These are phyloP conservation scores for Leptosphaerulina australis DNA, from an alignment of 2,329 filamentous ascomycete genomes.

Conservation along the genomic window DNA sequence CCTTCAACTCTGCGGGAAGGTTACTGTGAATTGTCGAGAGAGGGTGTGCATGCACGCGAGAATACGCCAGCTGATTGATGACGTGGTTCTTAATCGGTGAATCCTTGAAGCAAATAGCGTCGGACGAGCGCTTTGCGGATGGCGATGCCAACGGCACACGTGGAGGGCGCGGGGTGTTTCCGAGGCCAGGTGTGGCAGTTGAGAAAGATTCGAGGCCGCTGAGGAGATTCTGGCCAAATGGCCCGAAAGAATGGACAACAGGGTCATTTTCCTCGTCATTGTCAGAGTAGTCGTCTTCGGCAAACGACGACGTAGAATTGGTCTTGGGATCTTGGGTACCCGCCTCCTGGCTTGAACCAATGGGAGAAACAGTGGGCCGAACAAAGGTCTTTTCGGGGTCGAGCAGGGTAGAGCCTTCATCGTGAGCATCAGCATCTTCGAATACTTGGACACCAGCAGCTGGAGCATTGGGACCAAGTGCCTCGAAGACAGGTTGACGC, in stretches of 20 bases:
- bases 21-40: slow-evolving; percentile 88
- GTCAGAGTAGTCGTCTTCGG: slow-evolving; percentile 71
- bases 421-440: slow-evolving; percentile 46
- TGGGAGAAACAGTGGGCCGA: slow-evolving; percentile 33
- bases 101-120: slow-evolving; percentile 42
- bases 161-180: slow-evolving; percentile 34
- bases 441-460: slow-evolving; percentile 44
- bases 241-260: slow-evolving; percentile 88
- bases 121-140: slow-evolving; percentile 40
- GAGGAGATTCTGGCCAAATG: slow-evolving; percentile 85
- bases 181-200: slow-evolving; percentile 61
- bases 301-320: slow-evolving; percentile 39
- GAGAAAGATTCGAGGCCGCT: slow-evolving; percentile 80
- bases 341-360: slow-evolving; percentile 28
- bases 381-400: slow-evolving; percentile 41
- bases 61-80: slow-evolving; percentile 94
- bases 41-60: slow-evolving; percentile 87
- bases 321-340: slow-evolving; percentile 28
- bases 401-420: slow-evolving; percentile 31
- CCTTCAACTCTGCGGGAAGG: slow-evolving; percentile 68
- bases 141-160: slow-evolving; percentile 37
- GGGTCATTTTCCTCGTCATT: slow-evolving; percentile 91
- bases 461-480: slow-evolving; percentile 42
- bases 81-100: slow-evolving; percentile 78
- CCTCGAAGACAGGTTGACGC: slow-evolving; percentile 52